Base-by-base conservation (phyloP, 2,329 filamentous ascomycete species). In the Alternaria ventricosa region DNA sequence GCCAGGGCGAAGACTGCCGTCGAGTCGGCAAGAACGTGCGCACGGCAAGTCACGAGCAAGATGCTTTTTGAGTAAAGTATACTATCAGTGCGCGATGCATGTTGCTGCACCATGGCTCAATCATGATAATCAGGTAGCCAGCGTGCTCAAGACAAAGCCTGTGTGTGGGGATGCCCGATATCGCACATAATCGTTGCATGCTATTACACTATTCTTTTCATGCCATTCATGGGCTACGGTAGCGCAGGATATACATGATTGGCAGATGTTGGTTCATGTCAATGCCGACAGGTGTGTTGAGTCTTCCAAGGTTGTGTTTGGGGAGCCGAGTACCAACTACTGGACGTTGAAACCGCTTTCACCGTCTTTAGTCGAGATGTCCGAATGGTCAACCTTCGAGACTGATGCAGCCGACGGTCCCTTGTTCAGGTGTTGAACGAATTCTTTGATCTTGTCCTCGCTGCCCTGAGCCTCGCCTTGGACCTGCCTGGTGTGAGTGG, bases 381-480 rank as follows among this genome's bases (percentile, higher is more conserved):
- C 87, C 64, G 89, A 87, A 66, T 89, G 88, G 66, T 94, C 90
- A 8, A 97, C 82, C 71, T 90, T 89, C 41, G 89, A 88, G 0
- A 98, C 95, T 23, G 87, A 87, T 2, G 94, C 90, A 59, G 88
- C 84, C 1, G 85, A 82, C 0, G 94, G 94, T 0, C 95, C 95
- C 56, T 88, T 86, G 73, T 93, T 87, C 50, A 97, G 82, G 66
- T 93, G 89, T 70, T 90, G 88, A 36, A 97, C 82, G 68, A 97
- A 91, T 59, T 88, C 87, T 56, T 88, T 81, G 25, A 98, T 78
- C 3, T 86, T 81, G 1, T 88, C 85, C 1, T 89, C 85, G 2
- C 87, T 84, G 28, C 93, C 94, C 78, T 98, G 95, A 6, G 90
- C 94, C 81, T 97, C 94, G 25, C 95, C 95, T 75, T 93, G 89